Evolutionary conservation across 768 basidiomycete genomes (phyloP).

Genomic region (Tulasnella sp.): DNA sequence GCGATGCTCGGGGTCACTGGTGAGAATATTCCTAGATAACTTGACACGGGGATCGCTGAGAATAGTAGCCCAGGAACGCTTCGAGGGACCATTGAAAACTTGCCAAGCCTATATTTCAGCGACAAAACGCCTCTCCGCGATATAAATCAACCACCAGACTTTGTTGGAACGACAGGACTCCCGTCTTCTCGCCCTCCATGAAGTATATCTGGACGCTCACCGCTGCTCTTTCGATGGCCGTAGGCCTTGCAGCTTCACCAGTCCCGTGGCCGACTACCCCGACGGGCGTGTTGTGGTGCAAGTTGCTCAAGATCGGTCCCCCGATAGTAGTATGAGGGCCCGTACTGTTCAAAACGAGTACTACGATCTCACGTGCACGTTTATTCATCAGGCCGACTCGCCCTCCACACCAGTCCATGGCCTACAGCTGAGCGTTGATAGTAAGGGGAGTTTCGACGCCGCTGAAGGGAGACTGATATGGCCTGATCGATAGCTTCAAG

Average conservation of each 20-base stretch:
- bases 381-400: neutral
- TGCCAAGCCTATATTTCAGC: conserved; percentile 3
- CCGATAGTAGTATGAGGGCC: neutral
- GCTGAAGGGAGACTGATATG: neutral
- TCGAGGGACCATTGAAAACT: neutral
- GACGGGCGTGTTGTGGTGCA: neutral
- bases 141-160: neutral
- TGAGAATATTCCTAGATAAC: neutral
- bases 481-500: neutral
- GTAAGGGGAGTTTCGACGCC: neutral
- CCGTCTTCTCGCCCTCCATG: neutral
- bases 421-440: neutral
- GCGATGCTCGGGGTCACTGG: neutral
- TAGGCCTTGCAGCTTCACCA: neutral
- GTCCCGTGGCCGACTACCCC: neutral
- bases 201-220: neutral
- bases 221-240: neutral
- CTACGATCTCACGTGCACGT: neutral
- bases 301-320: neutral
- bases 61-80: neutral
- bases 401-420: neutral
- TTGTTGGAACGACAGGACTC: neutral
- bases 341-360: neutral
- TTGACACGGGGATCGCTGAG: neutral
- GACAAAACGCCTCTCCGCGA: neutral